phyloP scores from a whole-genome alignment of 441 rosid genomes.

The Mallotus japonicus region DNA sequence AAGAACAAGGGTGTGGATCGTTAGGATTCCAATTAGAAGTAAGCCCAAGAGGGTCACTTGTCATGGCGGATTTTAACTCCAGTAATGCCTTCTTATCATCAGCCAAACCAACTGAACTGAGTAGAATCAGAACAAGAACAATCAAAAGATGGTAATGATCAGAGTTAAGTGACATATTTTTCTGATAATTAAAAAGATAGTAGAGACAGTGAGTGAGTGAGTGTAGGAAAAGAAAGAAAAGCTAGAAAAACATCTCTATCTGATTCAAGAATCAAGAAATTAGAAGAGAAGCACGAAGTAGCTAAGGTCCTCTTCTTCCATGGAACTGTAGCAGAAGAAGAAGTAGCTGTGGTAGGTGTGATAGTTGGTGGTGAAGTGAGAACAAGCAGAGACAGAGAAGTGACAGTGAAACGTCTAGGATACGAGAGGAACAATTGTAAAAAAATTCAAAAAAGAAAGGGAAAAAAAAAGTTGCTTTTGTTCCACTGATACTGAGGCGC shows the following conservation, averaged over 20 bases:
- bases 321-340: neutral
- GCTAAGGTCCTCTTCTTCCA: neutral
- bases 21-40: conserved; percentile 42
- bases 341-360: neutral
- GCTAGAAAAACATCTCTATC: neutral
- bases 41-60: conserved; percentile 38
- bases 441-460: neutral
- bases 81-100: conserved; percentile 42
- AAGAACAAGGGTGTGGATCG: conserved; percentile 35
- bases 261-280: neutral
- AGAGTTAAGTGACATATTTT: neutral
- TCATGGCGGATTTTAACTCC: conserved; percentile 38
- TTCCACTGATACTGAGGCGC: no score
- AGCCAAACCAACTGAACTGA: conserved; percentile 16
- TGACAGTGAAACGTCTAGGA: conserved; percentile 9
- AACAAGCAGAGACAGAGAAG: neutral
- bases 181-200: neutral
- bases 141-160: neutral
- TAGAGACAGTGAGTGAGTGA: neutral
- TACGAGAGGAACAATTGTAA: conserved; percentile 9
- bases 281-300: neutral
- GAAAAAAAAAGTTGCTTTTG: no score
- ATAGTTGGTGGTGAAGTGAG: conserved; percentile 7
- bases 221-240: neutral
- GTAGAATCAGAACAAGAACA: conserved; percentile 16